A percentile compares a stretch with the other conserved stretches of the same genome.
These are phyloP conservation scores for Penicillium egyptiacum DNA, from an alignment of 495 filamentous ascomycete species.

Conservation along the genomic window DNA sequence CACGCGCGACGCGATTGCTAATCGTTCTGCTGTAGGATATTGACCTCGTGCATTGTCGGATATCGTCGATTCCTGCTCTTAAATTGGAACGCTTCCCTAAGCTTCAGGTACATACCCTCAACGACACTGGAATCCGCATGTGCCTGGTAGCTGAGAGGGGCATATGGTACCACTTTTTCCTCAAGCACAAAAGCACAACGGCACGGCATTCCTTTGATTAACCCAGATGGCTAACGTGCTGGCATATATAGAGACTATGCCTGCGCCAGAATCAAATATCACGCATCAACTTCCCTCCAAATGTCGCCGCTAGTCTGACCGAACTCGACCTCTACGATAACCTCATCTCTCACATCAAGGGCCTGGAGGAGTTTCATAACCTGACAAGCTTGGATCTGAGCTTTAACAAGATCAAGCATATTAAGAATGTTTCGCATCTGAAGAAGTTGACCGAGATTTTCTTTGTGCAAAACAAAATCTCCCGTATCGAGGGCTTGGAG, in stretches of 20 bases:
- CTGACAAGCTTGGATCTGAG: constrained; percentile 84
- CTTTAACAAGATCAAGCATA: constrained; percentile 99
- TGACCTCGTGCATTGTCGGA: constrained; percentile 81
- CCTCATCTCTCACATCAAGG: constrained; percentile 82
- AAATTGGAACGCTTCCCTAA: constrained; percentile 78
- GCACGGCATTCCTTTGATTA: neutral
- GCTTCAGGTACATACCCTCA: constrained; percentile 51
- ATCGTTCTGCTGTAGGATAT: constrained; percentile 63
- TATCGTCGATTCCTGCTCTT: constrained; percentile 76
- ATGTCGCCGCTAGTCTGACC: constrained; percentile 61
- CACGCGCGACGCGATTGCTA: constrained; percentile 11
- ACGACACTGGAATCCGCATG: neutral
- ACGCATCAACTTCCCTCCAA: constrained; percentile 65
- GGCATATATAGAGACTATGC: constrained; percentile 64
- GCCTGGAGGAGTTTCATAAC: constrained; percentile 71
- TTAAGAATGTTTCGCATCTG: constrained; percentile 83
- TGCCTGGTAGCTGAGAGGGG: neutral
- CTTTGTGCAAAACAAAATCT: constrained; percentile 94
- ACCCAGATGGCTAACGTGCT: constrained; percentile 14
- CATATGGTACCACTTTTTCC: constrained; percentile 2
- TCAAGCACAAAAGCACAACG: neutral
- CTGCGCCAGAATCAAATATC: constrained; percentile 91
- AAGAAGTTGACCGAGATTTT: constrained; percentile 79
- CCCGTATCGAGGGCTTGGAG: constrained; percentile 79
- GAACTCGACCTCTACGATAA: constrained; percentile 99